Percentiles rank a stretch among this genome's conserved stretches.
phyloP scores from a whole-genome alignment of 805 yeast genomes.

The Hanseniaspora vineae region DNA sequence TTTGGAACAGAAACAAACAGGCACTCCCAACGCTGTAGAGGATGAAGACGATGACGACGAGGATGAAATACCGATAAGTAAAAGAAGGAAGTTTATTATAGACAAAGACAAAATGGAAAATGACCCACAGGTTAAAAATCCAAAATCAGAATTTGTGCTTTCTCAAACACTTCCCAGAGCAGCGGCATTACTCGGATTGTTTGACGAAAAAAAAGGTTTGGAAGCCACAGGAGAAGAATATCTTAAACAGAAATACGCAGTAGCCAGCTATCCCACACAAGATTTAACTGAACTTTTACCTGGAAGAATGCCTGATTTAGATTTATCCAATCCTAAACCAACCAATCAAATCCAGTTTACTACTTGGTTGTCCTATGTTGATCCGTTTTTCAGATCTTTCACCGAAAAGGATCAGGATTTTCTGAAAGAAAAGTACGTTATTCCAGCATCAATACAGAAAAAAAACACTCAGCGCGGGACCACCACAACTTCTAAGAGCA shows the following conservation, averaged over 20 bases:
- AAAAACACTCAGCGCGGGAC: constrained; percentile 1
- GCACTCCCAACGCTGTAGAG: constrained; percentile 6
- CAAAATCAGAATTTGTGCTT: constrained; percentile 62
- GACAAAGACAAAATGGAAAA: constrained; percentile 27
- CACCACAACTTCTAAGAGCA: constrained; percentile 5
- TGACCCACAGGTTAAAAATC: constrained; percentile 52
- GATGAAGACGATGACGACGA: constrained; percentile 5
- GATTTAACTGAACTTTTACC: constrained; percentile 70
- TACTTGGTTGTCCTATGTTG: constrained; percentile 76
- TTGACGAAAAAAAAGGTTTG: constrained; percentile 42
- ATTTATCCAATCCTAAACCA: constrained; percentile 73
- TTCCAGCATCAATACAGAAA: constrained; percentile 33
- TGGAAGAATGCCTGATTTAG: constrained; percentile 78
- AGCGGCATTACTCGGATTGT: constrained; percentile 53
- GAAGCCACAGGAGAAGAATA: constrained; percentile 64
- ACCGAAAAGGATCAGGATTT: constrained; percentile 73
- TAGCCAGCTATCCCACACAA: constrained; percentile 74
- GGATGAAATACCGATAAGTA: constrained; percentile 8
- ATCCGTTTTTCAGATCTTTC: constrained; percentile 68
- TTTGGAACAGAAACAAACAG: too few relatives aligned
- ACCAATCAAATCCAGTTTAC: constrained; percentile 84
- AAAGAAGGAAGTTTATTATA: constrained; percentile 9
- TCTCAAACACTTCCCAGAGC: constrained; percentile 56
- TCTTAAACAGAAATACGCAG: constrained; percentile 66
- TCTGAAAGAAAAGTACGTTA: constrained; percentile 45